Percentiles rank a stretch among this genome's conserved stretches.
These are phyloP conservation scores for Scheffersomyces ergatensis DNA, from an alignment of 805 yeast species.

Conservation along the genomic window DNA sequence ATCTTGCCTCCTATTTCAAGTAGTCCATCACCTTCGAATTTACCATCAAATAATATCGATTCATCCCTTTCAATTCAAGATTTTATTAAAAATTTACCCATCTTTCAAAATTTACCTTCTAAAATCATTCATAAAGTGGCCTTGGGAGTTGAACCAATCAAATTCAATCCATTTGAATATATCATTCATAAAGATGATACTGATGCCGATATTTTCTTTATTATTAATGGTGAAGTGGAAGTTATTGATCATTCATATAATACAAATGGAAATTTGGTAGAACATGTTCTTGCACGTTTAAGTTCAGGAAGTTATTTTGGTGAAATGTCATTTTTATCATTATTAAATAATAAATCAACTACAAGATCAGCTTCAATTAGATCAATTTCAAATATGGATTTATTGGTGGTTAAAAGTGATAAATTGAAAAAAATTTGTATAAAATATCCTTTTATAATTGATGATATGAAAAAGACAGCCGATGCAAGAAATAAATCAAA, in stretches of 20 bases:
- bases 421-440: constrained; percentile 52
- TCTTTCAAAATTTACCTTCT: constrained; percentile 57
- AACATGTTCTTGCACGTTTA: constrained; percentile 53
- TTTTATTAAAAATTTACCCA: constrained; percentile 54
- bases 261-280: constrained; percentile 18
- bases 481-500: constrained; percentile 42
- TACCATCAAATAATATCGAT: constrained; percentile 25
- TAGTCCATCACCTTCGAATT: not conserved
- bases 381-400: constrained; percentile 57
- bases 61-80: constrained; percentile 56
- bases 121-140: constrained; percentile 64
- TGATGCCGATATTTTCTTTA: constrained; percentile 65
- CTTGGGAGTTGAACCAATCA: constrained; percentile 55
- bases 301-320: constrained; percentile 70
- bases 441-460: constrained; percentile 56
- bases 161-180: constrained; percentile 55
- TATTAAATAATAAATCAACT: constrained; percentile 25
- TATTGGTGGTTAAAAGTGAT: constrained; percentile 57
- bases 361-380: constrained; percentile 62
- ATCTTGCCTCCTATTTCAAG: constrained; percentile 5
- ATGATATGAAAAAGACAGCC: constrained; percentile 63
- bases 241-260: constrained; percentile 40
- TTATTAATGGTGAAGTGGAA: constrained; percentile 69
- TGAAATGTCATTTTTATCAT: constrained; percentile 67
- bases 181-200: constrained; percentile 57